phyloP scores from a whole-genome alignment of 352 stramenopile genomes.

The Pilasporangium apinafurcum region DNA sequence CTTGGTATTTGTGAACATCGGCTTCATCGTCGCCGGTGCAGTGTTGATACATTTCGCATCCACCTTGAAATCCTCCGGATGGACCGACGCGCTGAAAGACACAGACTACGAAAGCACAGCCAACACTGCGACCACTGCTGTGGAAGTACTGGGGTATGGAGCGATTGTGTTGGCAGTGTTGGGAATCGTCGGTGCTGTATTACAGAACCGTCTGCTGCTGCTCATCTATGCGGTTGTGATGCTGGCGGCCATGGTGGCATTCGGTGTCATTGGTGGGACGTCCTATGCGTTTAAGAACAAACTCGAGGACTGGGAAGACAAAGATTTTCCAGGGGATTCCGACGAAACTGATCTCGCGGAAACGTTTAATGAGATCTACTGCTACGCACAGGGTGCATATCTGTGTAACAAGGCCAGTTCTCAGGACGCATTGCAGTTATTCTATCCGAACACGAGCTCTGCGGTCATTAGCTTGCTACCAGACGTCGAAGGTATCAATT shows the following conservation, averaged over 20 bases:
- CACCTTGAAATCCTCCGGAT: conserved; percentile 54
- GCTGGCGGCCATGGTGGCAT: conserved; percentile 62
- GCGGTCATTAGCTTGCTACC: conserved; percentile 37
- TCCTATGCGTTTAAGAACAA: conserved; percentile 72
- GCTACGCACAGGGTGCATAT: conserved; percentile 77
- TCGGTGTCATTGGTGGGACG: conserved; percentile 59
- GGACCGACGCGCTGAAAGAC: conserved; percentile 63
- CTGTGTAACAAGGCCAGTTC: conserved; percentile 79
- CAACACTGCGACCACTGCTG: conserved; percentile 29
- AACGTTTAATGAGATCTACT: conserved; percentile 82
- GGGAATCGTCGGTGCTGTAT: conserved; percentile 56
- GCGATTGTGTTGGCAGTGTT: conserved; percentile 55
- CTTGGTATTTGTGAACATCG: conserved; percentile 72
- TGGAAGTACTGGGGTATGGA: conserved; percentile 44
- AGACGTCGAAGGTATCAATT: conserved; percentile 50
- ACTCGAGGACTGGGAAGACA: conserved; percentile 47
- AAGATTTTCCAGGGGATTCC: conserved; percentile 39
- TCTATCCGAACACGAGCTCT: conserved; percentile 42
- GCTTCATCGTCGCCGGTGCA: conserved; percentile 54
- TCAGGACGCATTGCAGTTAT: conserved; percentile 44
- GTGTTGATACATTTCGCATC: conserved; percentile 60
- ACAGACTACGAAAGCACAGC: conserved; percentile 61
- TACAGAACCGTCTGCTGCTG: conserved; percentile 63
- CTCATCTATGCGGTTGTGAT: conserved; percentile 70
- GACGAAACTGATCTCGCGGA: conserved; percentile 52